Evolutionary conservation across 768 basidiomycete genomes (phyloP), one percentile per base, ranked within the genome.

Genomic region (Lactifluus echinatus): DNA sequence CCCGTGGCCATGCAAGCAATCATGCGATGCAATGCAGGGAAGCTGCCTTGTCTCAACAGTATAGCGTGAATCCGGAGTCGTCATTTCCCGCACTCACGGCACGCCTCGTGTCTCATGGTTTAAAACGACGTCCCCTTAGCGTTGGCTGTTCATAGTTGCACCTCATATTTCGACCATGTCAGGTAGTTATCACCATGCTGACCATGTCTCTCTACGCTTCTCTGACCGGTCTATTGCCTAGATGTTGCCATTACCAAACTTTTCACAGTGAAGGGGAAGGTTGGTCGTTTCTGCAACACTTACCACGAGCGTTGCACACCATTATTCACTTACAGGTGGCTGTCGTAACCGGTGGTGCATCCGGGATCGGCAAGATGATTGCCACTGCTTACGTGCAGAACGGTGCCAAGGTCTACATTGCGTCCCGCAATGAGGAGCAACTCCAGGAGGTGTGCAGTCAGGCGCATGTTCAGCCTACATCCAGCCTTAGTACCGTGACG

Each of bases 381-480:
- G 89, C 92, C 23, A 73, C 81, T 0, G 84, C 87, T 1, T 85
- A 90, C 63, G 87, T 85, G 1, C 81, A 85, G 71, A 93, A 93
- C 65, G 92, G 92, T 12, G 89, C 85, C 33, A 85, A 82, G 64
- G 92, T 95, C 40, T 93, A 93, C 72, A 92, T 94, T 63, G 90
- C 92, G 14, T 84, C 89, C 11, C 77, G 92, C 54, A 93, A 91
- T 67, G 87, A 89, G 72, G 68, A 75, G 19, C 85, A 86, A 64
- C 76, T 94, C 56, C 82, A 86, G 71, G 80, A 87, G 76, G 88
- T 85, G 24, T 15, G 28, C 21, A 31, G 7, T 36, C 28, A 31
- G 21, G 2, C 52, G 14, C n/a, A 12, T 53, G 17, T 7, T 42
- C 40, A 42, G 8, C 23, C 26, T 28, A 17, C 56, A 47, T 33